A percentile compares a stretch with the other conserved stretches of the same genome.
Evolutionary conservation across 2,329 filamentous ascomycete genomes (phyloP).

Genomic region (Ascosphaera aggregata): DNA sequence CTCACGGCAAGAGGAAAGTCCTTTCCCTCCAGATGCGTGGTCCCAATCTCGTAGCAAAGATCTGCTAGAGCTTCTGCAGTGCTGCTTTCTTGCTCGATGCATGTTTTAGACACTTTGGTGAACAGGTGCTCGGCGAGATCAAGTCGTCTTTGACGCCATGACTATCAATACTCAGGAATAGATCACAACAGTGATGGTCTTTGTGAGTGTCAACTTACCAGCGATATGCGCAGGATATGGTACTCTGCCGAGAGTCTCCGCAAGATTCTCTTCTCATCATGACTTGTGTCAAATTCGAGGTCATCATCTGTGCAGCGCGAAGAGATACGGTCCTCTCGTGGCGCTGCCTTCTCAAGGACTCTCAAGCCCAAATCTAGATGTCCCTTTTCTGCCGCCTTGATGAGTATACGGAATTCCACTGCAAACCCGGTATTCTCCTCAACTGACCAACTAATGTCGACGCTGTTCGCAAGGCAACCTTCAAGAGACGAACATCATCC

Average conservation of each 20-base stretch:
- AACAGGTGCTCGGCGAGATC: conserved; percentile 66
- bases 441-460: conserved; percentile 36
- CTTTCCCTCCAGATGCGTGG: conserved; percentile 27
- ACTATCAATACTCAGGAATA: conserved; percentile 22
- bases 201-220: conserved; percentile 29
- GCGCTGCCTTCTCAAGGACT: conserved; percentile 39
- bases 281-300: conserved; percentile 3
- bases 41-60: conserved; percentile 49
- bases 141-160: conserved; percentile 48
- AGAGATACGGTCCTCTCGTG: conserved; percentile 23
- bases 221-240: conserved; percentile 36
- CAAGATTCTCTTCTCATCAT: too few species aligned
- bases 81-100: conserved; percentile 20
- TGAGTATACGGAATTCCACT: conserved; percentile 6
- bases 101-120: conserved; percentile 26
- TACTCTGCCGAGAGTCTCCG: conserved; percentile 30
- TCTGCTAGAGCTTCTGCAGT: conserved; percentile 41
- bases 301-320: conserved; percentile 4
- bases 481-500: conserved; percentile 35
- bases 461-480: conserved; percentile 41
- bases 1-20: conserved; percentile 33
- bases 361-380: conserved; percentile 35
- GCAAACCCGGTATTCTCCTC: not conserved
- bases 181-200: not conserved
- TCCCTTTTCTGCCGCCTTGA: conserved; percentile 19